Conservation (phyloP, 352 stramenopile species). For the Pythium plurisporium region DNA sequence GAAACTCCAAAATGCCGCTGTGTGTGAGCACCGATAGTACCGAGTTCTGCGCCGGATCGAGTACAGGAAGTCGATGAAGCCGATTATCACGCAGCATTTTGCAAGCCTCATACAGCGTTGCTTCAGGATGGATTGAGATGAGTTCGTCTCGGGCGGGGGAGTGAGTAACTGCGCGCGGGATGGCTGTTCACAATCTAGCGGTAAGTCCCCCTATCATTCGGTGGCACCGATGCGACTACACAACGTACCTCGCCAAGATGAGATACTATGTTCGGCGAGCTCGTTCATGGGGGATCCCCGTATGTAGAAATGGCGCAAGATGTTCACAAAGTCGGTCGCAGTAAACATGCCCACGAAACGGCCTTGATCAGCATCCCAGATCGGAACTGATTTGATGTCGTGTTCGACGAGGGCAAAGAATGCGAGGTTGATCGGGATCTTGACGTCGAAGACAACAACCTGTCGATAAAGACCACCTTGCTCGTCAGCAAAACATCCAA, state of each 20-base stretch:
- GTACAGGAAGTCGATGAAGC: slow-evolving; percentile 93
- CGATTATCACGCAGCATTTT: slow-evolving; percentile 79
- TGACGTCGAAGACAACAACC: slow-evolving; percentile 98
- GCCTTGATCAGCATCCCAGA: slow-evolving; percentile 94
- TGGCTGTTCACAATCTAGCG: slow-evolving; percentile 60
- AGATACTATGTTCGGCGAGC: slow-evolving; percentile 81
- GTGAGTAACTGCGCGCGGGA: slow-evolving; percentile 79
- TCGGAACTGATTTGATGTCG: slow-evolving; percentile 96
- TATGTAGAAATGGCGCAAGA: slow-evolving; percentile 93
- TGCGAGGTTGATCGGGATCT: slow-evolving; percentile 98
- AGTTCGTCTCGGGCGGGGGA: slow-evolving; percentile 54
- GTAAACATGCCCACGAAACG: slow-evolving; percentile 98
- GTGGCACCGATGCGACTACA: no score
- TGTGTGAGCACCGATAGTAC: slow-evolving; percentile 93
- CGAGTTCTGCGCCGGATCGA: slow-evolving; percentile 91
- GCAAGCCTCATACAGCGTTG: slow-evolving; percentile 89
- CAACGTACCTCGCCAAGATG: slow-evolving; percentile 68
- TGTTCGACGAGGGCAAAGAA: slow-evolving; percentile 99
- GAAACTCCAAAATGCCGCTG: slow-evolving; percentile 92
- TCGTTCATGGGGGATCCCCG: slow-evolving; percentile 89
- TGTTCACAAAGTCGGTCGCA: slow-evolving; percentile 98
- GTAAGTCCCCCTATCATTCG: no score
- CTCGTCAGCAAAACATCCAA: slow-evolving; percentile 2
- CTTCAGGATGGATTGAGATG: slow-evolving; percentile 83
- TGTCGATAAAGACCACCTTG: slow-evolving; percentile 5